These are phyloP conservation scores for Xerocomellus intermedius DNA, from an alignment of 768 basidiomycete species.

Conservation along the genomic window DNA sequence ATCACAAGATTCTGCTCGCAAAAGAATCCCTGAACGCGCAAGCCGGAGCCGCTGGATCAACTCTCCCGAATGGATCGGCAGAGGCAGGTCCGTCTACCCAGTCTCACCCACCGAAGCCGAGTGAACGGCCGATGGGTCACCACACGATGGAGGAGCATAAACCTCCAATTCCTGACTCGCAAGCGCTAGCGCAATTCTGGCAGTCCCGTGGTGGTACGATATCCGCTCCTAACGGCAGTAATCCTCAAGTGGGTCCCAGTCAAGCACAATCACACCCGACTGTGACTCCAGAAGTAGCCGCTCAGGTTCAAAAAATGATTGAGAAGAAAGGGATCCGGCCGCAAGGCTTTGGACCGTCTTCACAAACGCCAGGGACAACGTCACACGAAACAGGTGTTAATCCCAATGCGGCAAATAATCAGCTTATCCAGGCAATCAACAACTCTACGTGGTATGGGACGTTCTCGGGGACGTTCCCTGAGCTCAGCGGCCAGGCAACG, in stretches of 20 bases:
- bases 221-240: not conserved
- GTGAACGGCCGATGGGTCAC: slow-evolving; percentile 3
- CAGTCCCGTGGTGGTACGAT: slow-evolving; percentile 25
- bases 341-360: slow-evolving; percentile 15
- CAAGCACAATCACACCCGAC: slow-evolving; percentile 7
- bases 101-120: slow-evolving; percentile 4
- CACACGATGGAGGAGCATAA: slow-evolving; percentile 25
- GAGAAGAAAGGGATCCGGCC: slow-evolving; percentile 43
- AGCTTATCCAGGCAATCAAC: slow-evolving; percentile 1
- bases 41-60: not conserved
- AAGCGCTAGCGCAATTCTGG: slow-evolving; percentile 29
- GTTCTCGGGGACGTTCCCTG: slow-evolving; percentile 41
- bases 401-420: not conserved
- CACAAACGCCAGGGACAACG: slow-evolving; percentile 18
- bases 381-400: slow-evolving; percentile 11
- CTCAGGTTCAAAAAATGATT: slow-evolving; percentile 49
- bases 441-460: slow-evolving; percentile 45
- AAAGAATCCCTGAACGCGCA: slow-evolving; percentile 13
- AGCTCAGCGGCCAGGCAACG: slow-evolving; percentile 36
- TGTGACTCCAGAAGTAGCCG: slow-evolving; percentile 21
- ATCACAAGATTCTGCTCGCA: slow-evolving; percentile 9
- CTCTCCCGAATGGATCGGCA: not conserved
- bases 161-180: slow-evolving; percentile 18
- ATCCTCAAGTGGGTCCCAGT: slow-evolving; percentile 15
- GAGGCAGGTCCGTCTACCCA: slow-evolving; percentile 15